Evolutionary conservation across 352 stramenopile genomes (phyloP), one percentile per base, ranked within the genome.

Genomic region (Globisporangium polare): DNA sequence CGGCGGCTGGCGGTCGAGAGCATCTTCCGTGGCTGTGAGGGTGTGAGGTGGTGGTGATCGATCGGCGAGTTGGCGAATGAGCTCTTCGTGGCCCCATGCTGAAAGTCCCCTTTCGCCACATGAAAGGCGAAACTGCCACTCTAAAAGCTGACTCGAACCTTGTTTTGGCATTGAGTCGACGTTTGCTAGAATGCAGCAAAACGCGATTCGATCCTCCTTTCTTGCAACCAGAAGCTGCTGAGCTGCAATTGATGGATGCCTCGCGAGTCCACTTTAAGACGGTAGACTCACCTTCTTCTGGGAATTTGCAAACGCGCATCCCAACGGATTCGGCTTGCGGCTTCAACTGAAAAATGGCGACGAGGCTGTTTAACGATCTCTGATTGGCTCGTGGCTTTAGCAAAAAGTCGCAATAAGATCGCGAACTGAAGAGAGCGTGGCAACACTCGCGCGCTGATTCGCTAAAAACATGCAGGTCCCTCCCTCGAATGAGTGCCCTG

Each of bases 1-100:
- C 66, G 72, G 53, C 72, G 72, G 41, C 47, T 53, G 33, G 63
- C 50, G 20, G 61, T 61, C 35, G 61, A 62, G 43, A 68, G 62
- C 62, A 63, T 68, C n/a, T 9, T 63, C 20, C n/a, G 13, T 63
- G 27, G 22, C 29, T 13, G 24, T 37, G 37, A 17, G n/a, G 5
- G 49, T 26, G 58, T 18, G n/a, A n/a, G 24, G 39, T 53, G 49
- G 52, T 27, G 60, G 43, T 15, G 31, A n/a, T 4, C 41, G 29
- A 46, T 4, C 41, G 35, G 8, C 22, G n/a, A 58, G 37, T 68
- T 68, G 20, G 46, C 47, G 53, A 68, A 62, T 68, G 62, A 68
- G 62, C 27, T 41, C 26, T 31, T 47, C 17, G n/a, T 27, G 27
- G 20, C 17, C 15, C n/a, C n/a, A n/a, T 45, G 24, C 8, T 33